These are phyloP conservation scores for Globisporangium splendens DNA, from an alignment of 352 stramenopile genomes.

Conservation along the genomic window DNA sequence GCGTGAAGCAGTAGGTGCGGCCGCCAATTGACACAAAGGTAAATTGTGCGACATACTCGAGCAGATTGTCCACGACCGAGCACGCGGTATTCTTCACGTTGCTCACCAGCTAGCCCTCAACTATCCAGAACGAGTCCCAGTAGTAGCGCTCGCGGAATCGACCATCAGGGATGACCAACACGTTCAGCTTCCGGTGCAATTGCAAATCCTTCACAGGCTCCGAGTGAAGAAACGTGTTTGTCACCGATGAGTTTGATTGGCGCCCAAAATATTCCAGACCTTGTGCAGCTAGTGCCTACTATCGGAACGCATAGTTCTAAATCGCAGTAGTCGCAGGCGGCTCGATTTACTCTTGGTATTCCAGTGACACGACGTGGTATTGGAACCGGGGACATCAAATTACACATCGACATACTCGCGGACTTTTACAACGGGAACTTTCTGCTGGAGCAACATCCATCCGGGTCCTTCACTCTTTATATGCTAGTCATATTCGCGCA, in stretches of 20 bases:
- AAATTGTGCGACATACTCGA: slow-evolving; percentile 82
- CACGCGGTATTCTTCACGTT: slow-evolving; percentile 72
- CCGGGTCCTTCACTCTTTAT: slow-evolving; percentile 21
- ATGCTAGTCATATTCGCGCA: slow-evolving; percentile 28
- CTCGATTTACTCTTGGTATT: slow-evolving; percentile 33
- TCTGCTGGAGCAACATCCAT: slow-evolving; percentile 9
- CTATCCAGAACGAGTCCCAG: slow-evolving; percentile 93
- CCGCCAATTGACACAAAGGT: slow-evolving; percentile 88
- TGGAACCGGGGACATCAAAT: slow-evolving; percentile 59
- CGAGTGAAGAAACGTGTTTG: slow-evolving; percentile 49
- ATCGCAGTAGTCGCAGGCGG: slow-evolving; percentile 27
- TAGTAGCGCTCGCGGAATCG: slow-evolving; percentile 92
- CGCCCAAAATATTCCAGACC: slow-evolving; percentile 73
- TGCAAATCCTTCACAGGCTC: slow-evolving; percentile 26
- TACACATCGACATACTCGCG: slow-evolving; percentile 48
- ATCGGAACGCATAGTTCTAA: slow-evolving; percentile 15
- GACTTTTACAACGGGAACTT: slow-evolving; percentile 28
- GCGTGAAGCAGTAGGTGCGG: slow-evolving; percentile 88
- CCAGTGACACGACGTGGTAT: slow-evolving; percentile 38
- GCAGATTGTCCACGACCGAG: slow-evolving; percentile 80
- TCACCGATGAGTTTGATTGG: slow-evolving; percentile 40
- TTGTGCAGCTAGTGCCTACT: slow-evolving; percentile 61
- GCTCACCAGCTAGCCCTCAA: slow-evolving; percentile 81
- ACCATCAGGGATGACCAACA: slow-evolving; percentile 84
- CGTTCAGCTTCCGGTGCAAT: slow-evolving; percentile 38